Percentiles rank a stretch among this genome's conserved stretches.
These are phyloP conservation scores for Tubosaeta brunneosetosa DNA, from an alignment of 768 basidiomycete species.

Conservation along the genomic window DNA sequence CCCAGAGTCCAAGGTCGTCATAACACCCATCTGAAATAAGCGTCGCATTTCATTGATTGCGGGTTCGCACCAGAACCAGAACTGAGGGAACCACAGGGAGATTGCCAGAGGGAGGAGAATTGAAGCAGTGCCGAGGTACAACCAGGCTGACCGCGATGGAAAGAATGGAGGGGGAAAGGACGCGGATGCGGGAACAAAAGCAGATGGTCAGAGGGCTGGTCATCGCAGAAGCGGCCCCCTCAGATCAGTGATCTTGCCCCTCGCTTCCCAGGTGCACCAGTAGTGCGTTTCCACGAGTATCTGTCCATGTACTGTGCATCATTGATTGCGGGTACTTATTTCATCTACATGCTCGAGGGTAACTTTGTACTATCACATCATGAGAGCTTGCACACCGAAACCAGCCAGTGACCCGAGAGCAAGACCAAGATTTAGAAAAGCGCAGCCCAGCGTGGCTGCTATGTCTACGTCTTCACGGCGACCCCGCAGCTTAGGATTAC, in stretches of 20 bases:
- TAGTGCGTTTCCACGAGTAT: slow-evolving; percentile 16
- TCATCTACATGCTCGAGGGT: too few relatives aligned
- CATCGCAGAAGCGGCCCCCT: slow-evolving; percentile 65
- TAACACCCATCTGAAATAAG: too few relatives aligned
- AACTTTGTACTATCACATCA: too few relatives aligned
- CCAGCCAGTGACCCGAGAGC: slow-evolving; percentile 72
- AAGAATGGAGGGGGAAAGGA: slow-evolving; percentile 26
- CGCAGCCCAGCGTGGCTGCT: slow-evolving; percentile 76
- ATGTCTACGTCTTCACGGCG: slow-evolving; percentile 76
- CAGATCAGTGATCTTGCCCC: slow-evolving; percentile 72
- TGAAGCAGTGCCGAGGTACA: slow-evolving; percentile 43
- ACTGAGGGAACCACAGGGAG: slow-evolving; percentile 56
- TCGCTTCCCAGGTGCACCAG: slow-evolving; percentile 57
- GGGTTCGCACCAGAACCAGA: slow-evolving; percentile 60
- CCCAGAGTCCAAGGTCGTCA: too few relatives aligned
- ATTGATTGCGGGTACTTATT: too few relatives aligned
- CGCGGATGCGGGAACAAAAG: slow-evolving; percentile 31
- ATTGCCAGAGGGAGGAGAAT: slow-evolving; percentile 74
- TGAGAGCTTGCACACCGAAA: slow-evolving; percentile 53
- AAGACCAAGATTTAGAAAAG: slow-evolving; percentile 74
- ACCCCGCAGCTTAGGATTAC: slow-evolving; percentile 69
- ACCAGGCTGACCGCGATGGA: slow-evolving; percentile 17
- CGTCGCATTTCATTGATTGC: slow-evolving; percentile 64
- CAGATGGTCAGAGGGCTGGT: slow-evolving; percentile 38
- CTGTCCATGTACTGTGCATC: too few relatives aligned